Base-by-base conservation (phyloP, 2,329 filamentous ascomycete species). In the Myriangium duriaei region DNA sequence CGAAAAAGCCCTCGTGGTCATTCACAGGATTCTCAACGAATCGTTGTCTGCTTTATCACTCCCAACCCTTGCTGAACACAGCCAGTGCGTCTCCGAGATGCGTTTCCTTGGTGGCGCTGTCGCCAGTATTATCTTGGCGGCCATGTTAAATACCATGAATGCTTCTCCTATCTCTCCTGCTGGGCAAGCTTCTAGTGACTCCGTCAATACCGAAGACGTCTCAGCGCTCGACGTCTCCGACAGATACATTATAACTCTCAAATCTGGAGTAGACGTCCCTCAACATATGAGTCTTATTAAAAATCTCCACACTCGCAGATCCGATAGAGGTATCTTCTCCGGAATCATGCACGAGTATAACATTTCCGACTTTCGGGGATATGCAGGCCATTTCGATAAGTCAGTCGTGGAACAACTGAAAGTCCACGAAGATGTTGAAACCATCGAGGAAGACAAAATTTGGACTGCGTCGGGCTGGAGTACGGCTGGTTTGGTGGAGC, bases 221-320 rank as follows among this genome's bases (percentile, higher is more conserved):
- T n/a, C n/a, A n/a, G n/a, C n/a, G n/a, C n/a, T n/a, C n/a, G 35
- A 37, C 15, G 35, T 37, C 3, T 19, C 37, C 7, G 38, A 30
- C 13, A 40, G 36, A 18, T 43, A 43, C 41, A 43, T 43, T 28
- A 18, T 43, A 26, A 35, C 32, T 10, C 33, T 43, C 12, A 43
- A 41, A 31, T 13, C 37, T 11, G 41, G 41, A 11, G 24, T 40
- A 14, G 34, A 32, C 5, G 29, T 30, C 9, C 30, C 34, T 11
- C 15, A 28, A 12, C 41, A 43, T 21, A 37, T 43, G 17, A 32
- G 38, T 9, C 41, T 26, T 21, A 38, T 39, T 30, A 18, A 34
- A 9, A 38, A 43, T 14, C 32, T 43, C 6, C 41, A 43, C 33
- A 29, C 33, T 17, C 41, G 41, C 19, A 35, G 41, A 11, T n/a